These are phyloP conservation scores for Hanseniaspora singularis DNA, from an alignment of 805 yeast species.

Conservation along the genomic window DNA sequence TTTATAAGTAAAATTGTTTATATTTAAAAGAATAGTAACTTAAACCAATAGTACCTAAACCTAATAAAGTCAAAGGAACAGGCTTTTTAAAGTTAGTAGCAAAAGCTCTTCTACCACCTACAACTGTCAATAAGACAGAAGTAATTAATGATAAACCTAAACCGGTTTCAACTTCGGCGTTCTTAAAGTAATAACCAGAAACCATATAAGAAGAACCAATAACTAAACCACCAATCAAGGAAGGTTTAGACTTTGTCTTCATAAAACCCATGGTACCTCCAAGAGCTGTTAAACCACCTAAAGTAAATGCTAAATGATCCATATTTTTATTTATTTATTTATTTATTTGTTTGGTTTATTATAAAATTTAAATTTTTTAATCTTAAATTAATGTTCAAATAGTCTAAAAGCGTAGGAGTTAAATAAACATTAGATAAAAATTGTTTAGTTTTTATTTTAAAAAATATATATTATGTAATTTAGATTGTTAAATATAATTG, in stretches of 20 bases:
- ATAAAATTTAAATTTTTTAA: too few relatives aligned
- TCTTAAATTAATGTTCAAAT: too few relatives aligned
- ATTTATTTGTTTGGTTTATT: constrained; percentile 15
- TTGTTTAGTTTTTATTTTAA: too few relatives aligned
- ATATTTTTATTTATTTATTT: constrained; percentile 16
- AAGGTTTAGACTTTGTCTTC: constrained; percentile 65
- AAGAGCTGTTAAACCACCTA: constrained; percentile 52
- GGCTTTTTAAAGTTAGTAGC: constrained; percentile 55
- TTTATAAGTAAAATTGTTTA: constrained; percentile 47
- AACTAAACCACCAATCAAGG: constrained; percentile 63
- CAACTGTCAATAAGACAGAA: constrained; percentile 51
- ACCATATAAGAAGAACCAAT: constrained; percentile 49
- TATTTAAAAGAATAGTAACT: constrained; percentile 65
- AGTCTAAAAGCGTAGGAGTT: too few relatives aligned
- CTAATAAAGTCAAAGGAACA: constrained; percentile 54
- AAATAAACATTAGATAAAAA: too few relatives aligned
- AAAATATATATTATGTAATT: too few relatives aligned
- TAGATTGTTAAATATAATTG: too few relatives aligned
- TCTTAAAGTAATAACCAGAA: constrained; percentile 60
- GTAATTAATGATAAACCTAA: constrained; percentile 68
- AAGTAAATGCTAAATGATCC: constrained; percentile 73
- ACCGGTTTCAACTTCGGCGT: constrained; percentile 36
- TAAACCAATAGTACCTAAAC: constrained; percentile 52
- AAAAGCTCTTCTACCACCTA: constrained; percentile 61
- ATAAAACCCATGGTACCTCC: constrained; percentile 63